Base-by-base conservation (phyloP, 2,329 filamentous ascomycete species). In the Ophiostoma ulmi region DNA sequence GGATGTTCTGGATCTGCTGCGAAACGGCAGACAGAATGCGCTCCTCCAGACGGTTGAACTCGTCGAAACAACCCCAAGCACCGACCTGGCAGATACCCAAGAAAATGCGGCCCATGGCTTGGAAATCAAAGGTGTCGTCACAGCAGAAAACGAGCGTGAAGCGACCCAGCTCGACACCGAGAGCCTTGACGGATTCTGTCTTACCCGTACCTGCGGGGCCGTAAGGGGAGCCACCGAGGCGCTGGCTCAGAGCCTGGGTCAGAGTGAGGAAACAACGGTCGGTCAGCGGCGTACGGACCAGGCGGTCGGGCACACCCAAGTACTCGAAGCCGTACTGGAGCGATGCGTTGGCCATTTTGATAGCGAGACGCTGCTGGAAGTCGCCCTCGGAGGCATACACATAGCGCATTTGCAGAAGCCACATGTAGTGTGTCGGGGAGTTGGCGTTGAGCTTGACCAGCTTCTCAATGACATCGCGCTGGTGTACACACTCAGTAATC, bases 81-180 rank as follows among this genome's bases (percentile, higher is more conserved):
- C 95, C 95, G 67, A 99, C 95, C 80, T 99, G 95, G 79, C 96
- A 99, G 73, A 99, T 97, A 86, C 95, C 95, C 48, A 99, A 86
- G 86, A 99, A 99, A 76, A 99, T 99, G 75, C 95, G 92, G 17
- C 96, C 96, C 95, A 99, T 99, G 68, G 95, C 95, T 78, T 99
- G 95, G 85, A 98, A 99, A 80, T 99, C 95, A 77, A 99, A 99
- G 0, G 95, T 99, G 80, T 99, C 95, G 78, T 99, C 95, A 83
- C 95, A 99, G 80, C 96, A 99, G 83, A 99, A 99, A 38, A 99
- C 96, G 36, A 99, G 87, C 1, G 96, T 99, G 79, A 99, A 99
- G 72, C 96, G 90, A 78, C 95, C 96, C 70, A 99, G 89, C 79
- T 99, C 94, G 4, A 99, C 87, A 83, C 95, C 96, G 36, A 99